Conservation (phyloP, 805 yeast genomes). For the Clavispora vitiphila region DNA sequence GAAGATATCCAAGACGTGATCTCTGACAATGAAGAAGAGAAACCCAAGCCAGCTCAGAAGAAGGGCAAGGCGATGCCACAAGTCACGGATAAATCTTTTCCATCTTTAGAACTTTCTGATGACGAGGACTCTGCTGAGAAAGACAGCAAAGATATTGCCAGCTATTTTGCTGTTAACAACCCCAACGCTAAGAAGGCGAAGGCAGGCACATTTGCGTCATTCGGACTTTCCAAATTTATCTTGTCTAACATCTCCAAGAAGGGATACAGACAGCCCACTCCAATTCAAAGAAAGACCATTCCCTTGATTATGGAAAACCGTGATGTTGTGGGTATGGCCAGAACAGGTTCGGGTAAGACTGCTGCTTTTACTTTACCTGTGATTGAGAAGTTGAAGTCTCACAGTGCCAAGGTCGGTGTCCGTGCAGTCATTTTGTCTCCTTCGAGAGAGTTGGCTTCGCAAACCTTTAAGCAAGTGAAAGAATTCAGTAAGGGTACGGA, state of each 20-base stretch:
- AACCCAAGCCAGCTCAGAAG: constrained; percentile 21
- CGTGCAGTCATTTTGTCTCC: constrained; percentile 90
- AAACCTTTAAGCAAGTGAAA: constrained; percentile 81
- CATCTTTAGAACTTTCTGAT: constrained; percentile 49
- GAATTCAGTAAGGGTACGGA: constrained; percentile 85
- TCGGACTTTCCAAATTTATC: constrained; percentile 75
- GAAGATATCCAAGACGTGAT: constrained; percentile 51
- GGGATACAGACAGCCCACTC: constrained; percentile 95
- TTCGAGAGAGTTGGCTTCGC: constrained; percentile 92
- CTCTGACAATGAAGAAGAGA: constrained; percentile 40
- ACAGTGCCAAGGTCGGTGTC: constrained; percentile 81
- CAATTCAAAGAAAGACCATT: constrained; percentile 93
- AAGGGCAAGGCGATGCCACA: constrained; percentile 21
- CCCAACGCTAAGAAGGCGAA: constrained; percentile 55
- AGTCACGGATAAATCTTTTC: constrained; percentile 31
- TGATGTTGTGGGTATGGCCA: constrained; percentile 99
- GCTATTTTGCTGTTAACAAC: constrained; percentile 36
- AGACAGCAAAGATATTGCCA: constrained; percentile 44
- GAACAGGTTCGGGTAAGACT: constrained; percentile 98
- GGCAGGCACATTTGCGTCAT: constrained; percentile 81
- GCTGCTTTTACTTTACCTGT: constrained; percentile 94
- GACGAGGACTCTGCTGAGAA: constrained; percentile 29
- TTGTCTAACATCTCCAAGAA: constrained; percentile 68
- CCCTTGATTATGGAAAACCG: constrained; percentile 82
- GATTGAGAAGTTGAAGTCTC: constrained; percentile 77